These are phyloP conservation scores for Sphagnum tenellum DNA, from an alignment of 225 moss, liverwort and hornwort genomes.

Conservation along the genomic window DNA sequence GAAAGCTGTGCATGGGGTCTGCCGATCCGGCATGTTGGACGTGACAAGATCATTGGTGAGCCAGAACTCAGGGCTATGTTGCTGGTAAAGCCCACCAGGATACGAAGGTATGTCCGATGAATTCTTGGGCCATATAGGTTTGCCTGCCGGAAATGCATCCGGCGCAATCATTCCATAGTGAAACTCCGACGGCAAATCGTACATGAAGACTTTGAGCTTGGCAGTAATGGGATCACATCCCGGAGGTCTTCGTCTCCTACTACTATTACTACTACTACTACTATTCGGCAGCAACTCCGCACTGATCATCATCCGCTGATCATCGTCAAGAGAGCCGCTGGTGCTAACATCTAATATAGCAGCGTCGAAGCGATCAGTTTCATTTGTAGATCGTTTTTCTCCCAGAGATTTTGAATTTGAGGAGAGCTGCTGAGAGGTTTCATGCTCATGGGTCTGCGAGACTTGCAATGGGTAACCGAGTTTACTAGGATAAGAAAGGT, in stretches of 20 bases:
- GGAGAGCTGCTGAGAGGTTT: not conserved
- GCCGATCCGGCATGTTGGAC: conserved; percentile 34
- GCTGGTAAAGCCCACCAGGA: conserved; percentile 57
- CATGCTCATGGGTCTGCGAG: not conserved
- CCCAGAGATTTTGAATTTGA: too few relatives aligned
- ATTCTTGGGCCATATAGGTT: conserved; percentile 43
- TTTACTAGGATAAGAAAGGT: not conserved
- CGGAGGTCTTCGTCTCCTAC: not conserved
- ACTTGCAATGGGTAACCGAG: not conserved
- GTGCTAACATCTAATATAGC: not conserved
- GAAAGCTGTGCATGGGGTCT: conserved; percentile 48
- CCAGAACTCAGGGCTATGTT: conserved; percentile 74
- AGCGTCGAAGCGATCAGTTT: too few relatives aligned
- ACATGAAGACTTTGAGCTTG: conserved; percentile 47
- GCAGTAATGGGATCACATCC: conserved; percentile 28
- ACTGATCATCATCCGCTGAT: not conserved
- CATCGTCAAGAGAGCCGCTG: not conserved
- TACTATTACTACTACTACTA: not conserved
- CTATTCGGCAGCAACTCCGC: not conserved
- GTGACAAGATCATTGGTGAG: conserved; percentile 47
- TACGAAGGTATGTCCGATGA: conserved; percentile 32
- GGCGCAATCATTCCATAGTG: conserved; percentile 49
- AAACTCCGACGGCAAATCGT: conserved; percentile 49
- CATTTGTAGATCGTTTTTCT: too few relatives aligned
- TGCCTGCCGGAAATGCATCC: not conserved